Conservation (phyloP, 148 eudicot genomes). For the Camellia granthamiana region DNA sequence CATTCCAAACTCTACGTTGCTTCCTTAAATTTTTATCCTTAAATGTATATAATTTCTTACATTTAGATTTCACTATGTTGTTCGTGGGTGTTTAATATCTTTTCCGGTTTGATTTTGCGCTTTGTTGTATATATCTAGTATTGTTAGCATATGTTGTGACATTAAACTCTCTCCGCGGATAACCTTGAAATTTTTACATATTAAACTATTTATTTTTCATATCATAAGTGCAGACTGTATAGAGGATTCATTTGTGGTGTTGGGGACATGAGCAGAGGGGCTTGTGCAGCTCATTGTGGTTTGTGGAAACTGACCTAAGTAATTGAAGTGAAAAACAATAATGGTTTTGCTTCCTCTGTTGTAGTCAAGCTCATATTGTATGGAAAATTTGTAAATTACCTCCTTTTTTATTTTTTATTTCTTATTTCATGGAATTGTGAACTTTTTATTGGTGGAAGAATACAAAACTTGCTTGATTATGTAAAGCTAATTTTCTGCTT, state of each 20-base stretch:
- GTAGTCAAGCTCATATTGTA: not conserved
- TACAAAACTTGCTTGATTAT: not conserved
- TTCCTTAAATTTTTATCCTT: no score
- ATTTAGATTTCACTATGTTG: no score
- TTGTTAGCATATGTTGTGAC: no score
- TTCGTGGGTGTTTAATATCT: no score
- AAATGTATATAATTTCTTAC: no score
- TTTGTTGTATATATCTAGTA: no score
- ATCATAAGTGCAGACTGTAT: not conserved
- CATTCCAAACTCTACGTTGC: no score
- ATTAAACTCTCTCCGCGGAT: no score
- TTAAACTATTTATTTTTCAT: not conserved
- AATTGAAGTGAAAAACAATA: not conserved
- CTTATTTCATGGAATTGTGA: not conserved
- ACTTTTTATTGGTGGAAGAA: not conserved
- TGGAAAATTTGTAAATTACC: not conserved
- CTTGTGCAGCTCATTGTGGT: not conserved
- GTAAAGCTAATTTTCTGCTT: not conserved
- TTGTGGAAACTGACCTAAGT: not conserved
- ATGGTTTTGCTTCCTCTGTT: not conserved
- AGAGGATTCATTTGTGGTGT: not conserved
- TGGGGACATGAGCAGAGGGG: not conserved
- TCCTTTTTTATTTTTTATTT: no score
- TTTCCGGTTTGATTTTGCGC: no score
- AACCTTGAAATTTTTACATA: not conserved